phyloP scores from a whole-genome alignment of 345 rosid species.

The Citrus hindsii region DNA sequence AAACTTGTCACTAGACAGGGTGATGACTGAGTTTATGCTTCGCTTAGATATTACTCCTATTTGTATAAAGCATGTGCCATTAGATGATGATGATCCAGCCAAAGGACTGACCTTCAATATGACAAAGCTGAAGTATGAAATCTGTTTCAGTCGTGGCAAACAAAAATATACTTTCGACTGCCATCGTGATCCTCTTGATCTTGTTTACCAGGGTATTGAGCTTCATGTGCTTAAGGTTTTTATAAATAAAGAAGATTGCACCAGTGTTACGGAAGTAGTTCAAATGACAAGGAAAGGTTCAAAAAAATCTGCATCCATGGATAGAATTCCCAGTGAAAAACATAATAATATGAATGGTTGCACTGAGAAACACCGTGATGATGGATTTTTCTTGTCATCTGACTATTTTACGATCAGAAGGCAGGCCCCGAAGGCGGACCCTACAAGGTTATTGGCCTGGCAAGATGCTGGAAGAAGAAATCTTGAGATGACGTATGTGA shows the following conservation, averaged over 20 bases:
- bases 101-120: conserved; percentile 77
- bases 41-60: conserved; percentile 83
- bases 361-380: conserved; percentile 78
- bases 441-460: conserved; percentile 89
- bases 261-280: conserved; percentile 46
- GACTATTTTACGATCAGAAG: conserved; percentile 94
- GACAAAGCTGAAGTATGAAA: conserved; percentile 81
- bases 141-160: conserved; percentile 80
- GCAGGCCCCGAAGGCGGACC: conserved; percentile 94
- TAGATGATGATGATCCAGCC: conserved; percentile 94
- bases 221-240: conserved; percentile 82
- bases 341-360: conserved; percentile 31
- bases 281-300: conserved; percentile 55
- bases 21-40: conserved; percentile 94
- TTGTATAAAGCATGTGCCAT: conserved; percentile 63
- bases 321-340: conserved; percentile 65
- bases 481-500: conserved; percentile 85
- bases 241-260: conserved; percentile 55
- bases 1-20: conserved; percentile 86
- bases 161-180: conserved; percentile 87
- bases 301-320: conserved; percentile 57
- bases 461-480: conserved; percentile 98
- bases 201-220: conserved; percentile 92
- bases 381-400: conserved; percentile 85
- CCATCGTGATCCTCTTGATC: conserved; percentile 89